These are phyloP conservation scores for Rhodamnia rubescens DNA, from an alignment of 345 rosid genomes.

Conservation along the genomic window DNA sequence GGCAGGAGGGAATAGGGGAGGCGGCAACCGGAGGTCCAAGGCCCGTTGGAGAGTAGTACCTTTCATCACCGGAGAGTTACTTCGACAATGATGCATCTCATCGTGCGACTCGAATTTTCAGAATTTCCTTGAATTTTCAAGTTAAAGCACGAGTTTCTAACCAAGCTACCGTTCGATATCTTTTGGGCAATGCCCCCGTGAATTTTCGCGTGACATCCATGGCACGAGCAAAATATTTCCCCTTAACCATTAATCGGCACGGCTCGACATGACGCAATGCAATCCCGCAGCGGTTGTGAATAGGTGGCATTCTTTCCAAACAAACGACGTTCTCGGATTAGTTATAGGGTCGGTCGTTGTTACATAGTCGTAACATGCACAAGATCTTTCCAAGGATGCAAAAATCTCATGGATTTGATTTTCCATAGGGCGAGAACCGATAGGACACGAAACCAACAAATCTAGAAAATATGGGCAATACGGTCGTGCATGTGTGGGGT, in stretches of 20 bases:
- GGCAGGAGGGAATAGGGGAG: too few species aligned
- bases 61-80: background rate
- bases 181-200: rapidly evolving
- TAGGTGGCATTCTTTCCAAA: too few species aligned
- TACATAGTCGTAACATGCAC: background rate
- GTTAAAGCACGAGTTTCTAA: background rate
- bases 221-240: background rate
- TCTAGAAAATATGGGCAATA: too few species aligned
- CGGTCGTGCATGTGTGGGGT: background rate
- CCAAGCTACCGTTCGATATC: background rate
- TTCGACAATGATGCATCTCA: rapidly evolving
- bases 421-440: background rate
- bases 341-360: too few species aligned
- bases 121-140: background rate
- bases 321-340: too few species aligned
- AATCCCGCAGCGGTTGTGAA: background rate
- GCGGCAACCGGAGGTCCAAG: too few species aligned
- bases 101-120: background rate
- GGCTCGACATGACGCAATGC: background rate
- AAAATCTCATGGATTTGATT: background rate
- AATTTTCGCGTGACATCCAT: background rate
- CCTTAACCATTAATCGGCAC: background rate
- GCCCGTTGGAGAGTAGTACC: background rate
- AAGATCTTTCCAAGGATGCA: background rate
- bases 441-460: too few species aligned